phyloP scores from a whole-genome alignment of 1,284 basidiomycete species.

The Mycena citricolor region DNA sequence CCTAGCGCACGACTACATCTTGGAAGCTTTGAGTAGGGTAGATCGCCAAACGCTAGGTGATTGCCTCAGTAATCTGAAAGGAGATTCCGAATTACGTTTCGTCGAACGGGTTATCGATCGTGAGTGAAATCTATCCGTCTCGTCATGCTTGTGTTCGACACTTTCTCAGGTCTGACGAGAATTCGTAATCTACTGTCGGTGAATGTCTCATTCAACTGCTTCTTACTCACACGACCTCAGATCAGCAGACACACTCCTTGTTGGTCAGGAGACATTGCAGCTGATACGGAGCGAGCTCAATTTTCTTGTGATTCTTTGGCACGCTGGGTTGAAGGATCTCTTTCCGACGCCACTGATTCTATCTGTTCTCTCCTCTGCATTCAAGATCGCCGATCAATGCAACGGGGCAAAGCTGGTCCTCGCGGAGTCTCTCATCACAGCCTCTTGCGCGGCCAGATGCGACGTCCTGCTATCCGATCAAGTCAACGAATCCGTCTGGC shows the following conservation, averaged over 20 bases:
- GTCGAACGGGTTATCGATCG: constrained; percentile 30
- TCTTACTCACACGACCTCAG: constrained; percentile 19
- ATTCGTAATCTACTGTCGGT: constrained; percentile 10
- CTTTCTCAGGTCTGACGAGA: constrained; percentile 6
- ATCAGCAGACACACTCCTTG: too few relatives aligned
- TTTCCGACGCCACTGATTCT: too few relatives aligned
- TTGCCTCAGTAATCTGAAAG: constrained; percentile 25
- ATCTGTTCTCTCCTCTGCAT: too few relatives aligned
- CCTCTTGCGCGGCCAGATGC: constrained; percentile 28
- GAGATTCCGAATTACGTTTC: constrained; percentile 27
- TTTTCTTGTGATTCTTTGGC: constrained; percentile 37
- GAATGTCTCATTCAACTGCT: constrained; percentile 1
- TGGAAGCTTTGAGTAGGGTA: constrained; percentile 37
- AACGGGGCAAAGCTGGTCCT: too few relatives aligned
- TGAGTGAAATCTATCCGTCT: constrained; percentile 15
- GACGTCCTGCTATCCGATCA: constrained; percentile 15
- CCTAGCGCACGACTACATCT: constrained; percentile 41
- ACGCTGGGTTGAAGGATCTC: too few relatives aligned
- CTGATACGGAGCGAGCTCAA: constrained; percentile 29
- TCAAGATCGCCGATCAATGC: too few relatives aligned
- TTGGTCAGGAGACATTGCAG: too few relatives aligned
- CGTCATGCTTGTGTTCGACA: background rate
- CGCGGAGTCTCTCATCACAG: constrained; percentile 32
- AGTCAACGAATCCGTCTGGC: constrained; percentile 29
- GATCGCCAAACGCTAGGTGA: constrained; percentile 19